Percentiles rank a stretch among this genome's conserved stretches.
Evolutionary conservation across 2,329 filamentous ascomycete species (phyloP).

Genomic region (Pseudogymnoascus pannorum): DNA sequence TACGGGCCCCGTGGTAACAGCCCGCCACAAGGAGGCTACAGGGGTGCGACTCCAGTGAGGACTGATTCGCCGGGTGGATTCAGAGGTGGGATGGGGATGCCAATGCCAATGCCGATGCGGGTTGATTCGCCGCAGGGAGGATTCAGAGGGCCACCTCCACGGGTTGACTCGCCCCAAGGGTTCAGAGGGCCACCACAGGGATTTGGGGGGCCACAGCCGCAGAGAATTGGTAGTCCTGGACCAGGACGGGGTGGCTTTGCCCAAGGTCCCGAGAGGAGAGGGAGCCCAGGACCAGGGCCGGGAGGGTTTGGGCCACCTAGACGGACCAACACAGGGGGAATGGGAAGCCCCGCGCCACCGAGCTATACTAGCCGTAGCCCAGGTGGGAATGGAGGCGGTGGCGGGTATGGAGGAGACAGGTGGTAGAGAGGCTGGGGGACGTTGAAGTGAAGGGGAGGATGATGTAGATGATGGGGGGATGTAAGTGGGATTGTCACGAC

Average conservation of each 20-base stretch:
- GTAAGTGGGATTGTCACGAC: background rate
- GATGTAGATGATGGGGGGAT: background rate
- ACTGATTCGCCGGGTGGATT: background rate
- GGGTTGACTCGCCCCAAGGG: background rate
- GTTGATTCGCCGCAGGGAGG: background rate
- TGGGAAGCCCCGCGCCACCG: slow-evolving; percentile 15
- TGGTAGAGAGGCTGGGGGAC: background rate
- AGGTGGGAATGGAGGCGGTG: slow-evolving; percentile 9
- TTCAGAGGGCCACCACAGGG: background rate
- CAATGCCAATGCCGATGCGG: background rate
- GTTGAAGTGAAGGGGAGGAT: background rate
- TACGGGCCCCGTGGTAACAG: background rate
- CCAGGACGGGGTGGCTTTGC: background rate
- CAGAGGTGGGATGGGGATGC: background rate
- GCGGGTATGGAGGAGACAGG: background rate
- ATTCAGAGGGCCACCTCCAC: background rate
- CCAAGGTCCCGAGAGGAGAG: background rate
- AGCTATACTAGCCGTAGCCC: slow-evolving; percentile 22
- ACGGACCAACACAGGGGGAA: background rate
- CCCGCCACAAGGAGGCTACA: background rate
- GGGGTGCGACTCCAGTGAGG: background rate
- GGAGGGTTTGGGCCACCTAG: background rate
- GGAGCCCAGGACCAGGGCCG: background rate
- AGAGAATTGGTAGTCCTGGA: background rate
- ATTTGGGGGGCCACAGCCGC: background rate